A percentile compares a stretch with the other conserved stretches of the same genome.
These are phyloP conservation scores for Osmanthus fragrans DNA, from an alignment of 257 asterid genomes.

Conservation along the genomic window DNA sequence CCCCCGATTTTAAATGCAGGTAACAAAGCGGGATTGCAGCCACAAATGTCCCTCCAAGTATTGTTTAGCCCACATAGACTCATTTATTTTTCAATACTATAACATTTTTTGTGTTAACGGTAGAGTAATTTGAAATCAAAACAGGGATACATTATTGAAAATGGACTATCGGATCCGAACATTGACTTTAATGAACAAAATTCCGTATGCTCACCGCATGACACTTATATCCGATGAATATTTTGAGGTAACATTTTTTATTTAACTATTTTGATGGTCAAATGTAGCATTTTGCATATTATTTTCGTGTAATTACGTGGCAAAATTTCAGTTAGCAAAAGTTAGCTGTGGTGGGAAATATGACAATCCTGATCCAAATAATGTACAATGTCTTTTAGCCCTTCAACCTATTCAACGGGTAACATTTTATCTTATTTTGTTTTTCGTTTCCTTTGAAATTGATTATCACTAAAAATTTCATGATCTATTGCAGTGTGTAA, in stretches of 20 bases:
- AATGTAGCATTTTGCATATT: conserved; percentile 31
- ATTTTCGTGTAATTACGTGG: too few species aligned
- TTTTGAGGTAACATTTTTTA: background rate
- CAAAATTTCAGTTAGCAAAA: conserved; percentile 25
- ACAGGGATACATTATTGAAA: conserved; percentile 51
- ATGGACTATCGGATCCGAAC: conserved; percentile 1
- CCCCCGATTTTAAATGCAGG: conserved; percentile 26
- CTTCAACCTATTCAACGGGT: conserved; percentile 18
- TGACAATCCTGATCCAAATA: conserved; percentile 18
- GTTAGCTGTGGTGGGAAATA: conserved; percentile 31
- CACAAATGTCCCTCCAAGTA: conserved; percentile 42
- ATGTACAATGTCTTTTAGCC: conserved; percentile 22
- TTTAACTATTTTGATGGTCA: background rate
- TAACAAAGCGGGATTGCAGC: conserved; percentile 46
- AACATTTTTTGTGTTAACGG: background rate
- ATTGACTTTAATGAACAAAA: conserved; percentile 27
- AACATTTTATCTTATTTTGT: background rate
- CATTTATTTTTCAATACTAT: background rate
- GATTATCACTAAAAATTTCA: background rate
- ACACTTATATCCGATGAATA: too few species aligned
- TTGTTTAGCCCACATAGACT: background rate
- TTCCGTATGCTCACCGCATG: conserved; percentile 25
- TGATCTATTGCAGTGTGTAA: conserved; percentile 16
- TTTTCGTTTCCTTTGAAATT: background rate
- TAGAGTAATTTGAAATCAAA: background rate